These are phyloP conservation scores for Sparassis latifolia DNA, from an alignment of 1,284 basidiomycete species.

Conservation along the genomic window DNA sequence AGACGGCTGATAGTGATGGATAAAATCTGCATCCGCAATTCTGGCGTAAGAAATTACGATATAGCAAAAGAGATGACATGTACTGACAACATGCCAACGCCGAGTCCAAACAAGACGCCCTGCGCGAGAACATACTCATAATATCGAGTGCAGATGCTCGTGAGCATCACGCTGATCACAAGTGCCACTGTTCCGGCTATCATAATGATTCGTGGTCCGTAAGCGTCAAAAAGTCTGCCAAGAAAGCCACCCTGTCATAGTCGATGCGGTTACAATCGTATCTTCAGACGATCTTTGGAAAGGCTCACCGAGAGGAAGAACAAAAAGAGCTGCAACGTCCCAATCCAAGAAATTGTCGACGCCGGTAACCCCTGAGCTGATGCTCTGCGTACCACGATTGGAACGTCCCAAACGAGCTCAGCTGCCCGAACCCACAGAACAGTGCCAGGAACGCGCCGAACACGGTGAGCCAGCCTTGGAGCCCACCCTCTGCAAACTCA, in stretches of 20 bases:
- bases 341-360: constrained; percentile 42
- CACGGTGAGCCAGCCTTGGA: constrained; percentile 30
- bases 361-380: constrained; percentile 28
- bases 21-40: constrained; percentile 19
- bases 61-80: neutral
- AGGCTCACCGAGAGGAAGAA: constrained; percentile 34
- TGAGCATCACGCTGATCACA: constrained; percentile 30
- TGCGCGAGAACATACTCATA: constrained; percentile 34
- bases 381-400: constrained; percentile 38
- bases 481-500: constrained; percentile 24
- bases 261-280: neutral
- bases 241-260: constrained; percentile 25
- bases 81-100: constrained; percentile 30
- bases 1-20: constrained; percentile 18
- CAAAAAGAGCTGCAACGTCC: constrained; percentile 35
- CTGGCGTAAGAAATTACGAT: neutral
- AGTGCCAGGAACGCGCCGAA: constrained; percentile 30
- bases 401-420: constrained; percentile 34
- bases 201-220: constrained; percentile 26
- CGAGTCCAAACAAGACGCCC: constrained; percentile 30
- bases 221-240: constrained; percentile 30
- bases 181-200: constrained; percentile 26
- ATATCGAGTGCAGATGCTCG: constrained; percentile 29
- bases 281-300: neutral
- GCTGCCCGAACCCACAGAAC: constrained; percentile 32